Conservation (phyloP, 129 eudicot species). For the Silybum marianum region DNA sequence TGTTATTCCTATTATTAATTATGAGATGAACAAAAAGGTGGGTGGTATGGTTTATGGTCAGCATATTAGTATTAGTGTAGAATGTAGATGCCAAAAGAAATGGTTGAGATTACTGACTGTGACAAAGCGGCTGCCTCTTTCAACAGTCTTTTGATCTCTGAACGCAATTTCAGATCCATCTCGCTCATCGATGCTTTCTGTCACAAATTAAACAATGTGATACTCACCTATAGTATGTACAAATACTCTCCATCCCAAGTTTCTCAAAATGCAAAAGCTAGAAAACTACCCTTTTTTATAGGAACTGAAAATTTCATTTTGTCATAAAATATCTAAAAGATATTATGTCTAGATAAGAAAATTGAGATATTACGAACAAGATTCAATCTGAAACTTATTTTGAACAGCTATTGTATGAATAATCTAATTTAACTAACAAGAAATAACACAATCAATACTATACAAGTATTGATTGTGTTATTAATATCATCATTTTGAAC, state of each 20-base stretch:
- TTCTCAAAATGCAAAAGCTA: background rate
- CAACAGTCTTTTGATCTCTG: conserved; percentile 64
- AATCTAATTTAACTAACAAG: conserved; percentile 4
- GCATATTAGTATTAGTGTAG: background rate
- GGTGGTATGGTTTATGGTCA: background rate
- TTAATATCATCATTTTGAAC: background rate
- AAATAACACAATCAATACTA: background rate
- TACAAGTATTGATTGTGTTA: background rate
- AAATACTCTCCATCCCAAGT: background rate
- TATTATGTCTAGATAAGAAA: background rate
- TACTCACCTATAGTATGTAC: background rate
- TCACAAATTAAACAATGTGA: conserved; percentile 2
- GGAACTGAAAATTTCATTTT: background rate
- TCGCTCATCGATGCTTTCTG: conserved; percentile 55
- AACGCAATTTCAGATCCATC: conserved; percentile 47
- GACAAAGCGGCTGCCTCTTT: conserved; percentile 68
- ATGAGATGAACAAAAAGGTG: background rate
- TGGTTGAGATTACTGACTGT: conserved; percentile 48
- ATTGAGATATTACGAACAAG: background rate
- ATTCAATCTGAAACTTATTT: background rate
- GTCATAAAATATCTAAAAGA: background rate
- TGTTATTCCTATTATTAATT: background rate
- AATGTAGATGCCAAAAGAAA: background rate
- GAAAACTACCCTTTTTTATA: background rate
- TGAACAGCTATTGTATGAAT: background rate